These are phyloP conservation scores for Ustilago tritici DNA, from an alignment of 1,284 basidiomycete genomes.

Conservation along the genomic window DNA sequence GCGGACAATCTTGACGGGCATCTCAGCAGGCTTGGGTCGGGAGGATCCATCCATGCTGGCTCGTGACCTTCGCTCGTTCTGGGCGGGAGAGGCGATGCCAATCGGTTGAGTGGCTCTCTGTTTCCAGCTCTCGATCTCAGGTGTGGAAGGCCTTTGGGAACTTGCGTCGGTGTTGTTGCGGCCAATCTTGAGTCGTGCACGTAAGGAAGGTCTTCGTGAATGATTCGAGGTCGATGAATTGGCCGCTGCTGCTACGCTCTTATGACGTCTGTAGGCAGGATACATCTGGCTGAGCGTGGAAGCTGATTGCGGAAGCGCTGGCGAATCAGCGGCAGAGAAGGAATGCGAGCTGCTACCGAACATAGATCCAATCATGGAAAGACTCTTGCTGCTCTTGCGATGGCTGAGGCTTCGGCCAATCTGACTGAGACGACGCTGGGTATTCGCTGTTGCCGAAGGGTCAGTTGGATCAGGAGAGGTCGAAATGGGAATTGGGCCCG, in stretches of 20 bases:
- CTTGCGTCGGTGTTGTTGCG: conserved; percentile 9
- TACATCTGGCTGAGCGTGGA: conserved; percentile 11
- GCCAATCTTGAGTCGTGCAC: conserved; percentile 19
- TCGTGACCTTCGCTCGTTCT: background rate
- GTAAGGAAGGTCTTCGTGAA: conserved; percentile 28
- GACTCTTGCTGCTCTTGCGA: conserved; percentile 47
- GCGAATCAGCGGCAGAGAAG: conserved; percentile 1
- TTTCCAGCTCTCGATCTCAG: conserved; percentile 58
- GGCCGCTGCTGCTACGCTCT: background rate
- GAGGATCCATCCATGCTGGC: conserved; percentile 26
- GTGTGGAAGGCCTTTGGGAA: conserved; percentile 33
- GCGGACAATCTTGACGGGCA: conserved; percentile 37
- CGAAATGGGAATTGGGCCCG: conserved; percentile 14
- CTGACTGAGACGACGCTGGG: conserved; percentile 23
- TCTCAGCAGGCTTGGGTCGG: conserved; percentile 14
- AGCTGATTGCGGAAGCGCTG: conserved; percentile 23
- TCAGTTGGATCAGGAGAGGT: conserved; percentile 1
- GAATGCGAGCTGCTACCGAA: conserved; percentile 13
- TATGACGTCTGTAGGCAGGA: background rate
- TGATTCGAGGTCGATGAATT: conserved; percentile 8
- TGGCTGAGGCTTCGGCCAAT: conserved; percentile 23
- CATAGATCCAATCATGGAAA: conserved; percentile 35
- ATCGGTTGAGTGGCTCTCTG: conserved; percentile 5
- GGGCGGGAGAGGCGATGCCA: background rate
- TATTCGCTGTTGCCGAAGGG: background rate